Evolutionary conservation across 2,329 filamentous ascomycete genomes (phyloP).

Genomic region (Tolypocladium sp.): DNA sequence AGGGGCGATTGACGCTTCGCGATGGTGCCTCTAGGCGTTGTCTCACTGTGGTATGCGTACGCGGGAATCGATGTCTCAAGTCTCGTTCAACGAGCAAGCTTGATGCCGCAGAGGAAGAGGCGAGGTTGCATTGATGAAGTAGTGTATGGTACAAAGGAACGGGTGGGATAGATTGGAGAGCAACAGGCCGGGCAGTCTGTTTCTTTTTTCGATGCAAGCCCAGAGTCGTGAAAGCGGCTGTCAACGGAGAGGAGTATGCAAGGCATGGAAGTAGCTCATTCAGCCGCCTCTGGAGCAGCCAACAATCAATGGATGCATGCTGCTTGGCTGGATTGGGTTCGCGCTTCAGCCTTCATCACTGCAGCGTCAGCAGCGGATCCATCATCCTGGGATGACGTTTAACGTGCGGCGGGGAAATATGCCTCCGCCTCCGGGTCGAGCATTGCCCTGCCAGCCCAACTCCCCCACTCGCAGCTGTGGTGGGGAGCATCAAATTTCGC

Average conservation of each 20-base stretch:
- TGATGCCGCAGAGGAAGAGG: not conserved
- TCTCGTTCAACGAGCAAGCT: not conserved
- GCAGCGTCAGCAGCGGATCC: not conserved
- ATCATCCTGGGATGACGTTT: not conserved
- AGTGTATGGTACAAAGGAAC: not conserved
- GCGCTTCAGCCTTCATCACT: not conserved
- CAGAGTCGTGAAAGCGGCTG: not conserved
- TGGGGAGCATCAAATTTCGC: constrained; percentile 20
- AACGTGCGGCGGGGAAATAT: not conserved
- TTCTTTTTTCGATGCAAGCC: not conserved
- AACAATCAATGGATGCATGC: not conserved
- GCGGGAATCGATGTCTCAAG: not conserved
- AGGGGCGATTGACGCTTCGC: not conserved
- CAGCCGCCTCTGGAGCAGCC: not conserved
- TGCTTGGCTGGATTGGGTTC: not conserved
- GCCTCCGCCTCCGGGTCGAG: not conserved
- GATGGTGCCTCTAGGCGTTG: not conserved
- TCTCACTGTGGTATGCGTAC: not conserved
- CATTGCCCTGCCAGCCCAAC: not conserved
- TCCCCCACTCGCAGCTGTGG: not conserved
- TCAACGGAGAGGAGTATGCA: not conserved
- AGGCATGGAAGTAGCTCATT: not conserved
- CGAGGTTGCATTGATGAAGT: not conserved
- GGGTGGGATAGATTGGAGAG: not conserved
- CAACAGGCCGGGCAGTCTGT: not conserved